These are phyloP conservation scores for Globisporangium emineosum DNA, from an alignment of 352 stramenopile genomes.

Conservation along the genomic window DNA sequence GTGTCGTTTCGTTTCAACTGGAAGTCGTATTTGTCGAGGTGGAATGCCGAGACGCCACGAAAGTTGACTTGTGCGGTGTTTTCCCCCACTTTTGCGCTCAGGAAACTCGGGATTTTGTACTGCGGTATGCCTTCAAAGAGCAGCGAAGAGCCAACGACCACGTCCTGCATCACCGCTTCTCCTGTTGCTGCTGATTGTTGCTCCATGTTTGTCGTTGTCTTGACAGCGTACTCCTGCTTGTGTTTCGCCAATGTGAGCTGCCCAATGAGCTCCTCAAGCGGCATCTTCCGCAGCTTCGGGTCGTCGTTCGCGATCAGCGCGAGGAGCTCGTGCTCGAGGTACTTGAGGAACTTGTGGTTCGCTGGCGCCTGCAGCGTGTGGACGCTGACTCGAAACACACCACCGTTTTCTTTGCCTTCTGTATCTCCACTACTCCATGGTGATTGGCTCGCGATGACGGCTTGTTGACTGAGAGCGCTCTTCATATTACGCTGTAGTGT, in stretches of 20 bases:
- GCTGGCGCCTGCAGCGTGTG: conserved; percentile 31
- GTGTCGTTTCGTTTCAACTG: background rate
- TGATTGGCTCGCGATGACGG: conserved; percentile 25
- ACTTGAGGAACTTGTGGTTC: conserved; percentile 27
- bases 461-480: background rate
- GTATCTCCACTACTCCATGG: background rate
- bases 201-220: background rate
- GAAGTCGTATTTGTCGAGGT: conserved; percentile 14
- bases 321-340: conserved; percentile 26
- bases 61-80: background rate
- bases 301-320: conserved; percentile 26
- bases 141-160: conserved; percentile 18
- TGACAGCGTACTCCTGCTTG: conserved; percentile 9
- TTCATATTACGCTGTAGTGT: background rate
- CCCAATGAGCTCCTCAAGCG: conserved; percentile 27
- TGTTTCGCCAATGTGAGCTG: conserved; percentile 28
- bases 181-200: background rate
- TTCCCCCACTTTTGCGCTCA: conserved; percentile 13
- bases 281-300: conserved; percentile 19
- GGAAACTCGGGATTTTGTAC: conserved; percentile 18
- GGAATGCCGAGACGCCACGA: conserved; percentile 10
- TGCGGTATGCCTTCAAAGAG: conserved; percentile 24
- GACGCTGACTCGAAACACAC: conserved; percentile 23
- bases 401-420: background rate
- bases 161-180: background rate